phyloP scores from a whole-genome alignment of 495 filamentous ascomycete genomes.

The Umbilicaria muhlenbergii region DNA sequence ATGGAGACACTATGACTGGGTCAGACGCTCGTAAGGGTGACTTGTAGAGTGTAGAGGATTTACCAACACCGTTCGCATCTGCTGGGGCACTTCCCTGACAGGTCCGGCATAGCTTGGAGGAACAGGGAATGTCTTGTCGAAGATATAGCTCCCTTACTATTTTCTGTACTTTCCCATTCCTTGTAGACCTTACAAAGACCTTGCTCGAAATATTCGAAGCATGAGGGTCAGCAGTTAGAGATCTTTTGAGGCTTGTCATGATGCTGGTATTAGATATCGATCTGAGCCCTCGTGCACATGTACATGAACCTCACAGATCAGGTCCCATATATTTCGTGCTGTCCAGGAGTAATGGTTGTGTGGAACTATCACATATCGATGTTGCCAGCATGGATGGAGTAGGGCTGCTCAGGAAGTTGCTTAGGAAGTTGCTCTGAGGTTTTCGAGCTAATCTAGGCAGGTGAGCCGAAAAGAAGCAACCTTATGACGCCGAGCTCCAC shows the following conservation, averaged over 20 bases:
- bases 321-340: too few species aligned
- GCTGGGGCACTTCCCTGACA: slow-evolving; percentile 57
- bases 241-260: slow-evolving; percentile 86
- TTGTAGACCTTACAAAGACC: slow-evolving; percentile 82
- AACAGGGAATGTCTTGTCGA: slow-evolving; percentile 92
- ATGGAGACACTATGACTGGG: slow-evolving; percentile 44
- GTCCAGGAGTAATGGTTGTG: too few species aligned
- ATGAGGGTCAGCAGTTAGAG: slow-evolving; percentile 48
- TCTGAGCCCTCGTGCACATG: too few species aligned
- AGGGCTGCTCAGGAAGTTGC: too few species aligned
- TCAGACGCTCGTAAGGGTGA: background rate
- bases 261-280: slow-evolving; percentile 9
- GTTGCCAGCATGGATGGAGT: too few species aligned
- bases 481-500: too few species aligned
- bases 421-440: too few species aligned
- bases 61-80: slow-evolving; percentile 66
- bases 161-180: slow-evolving; percentile 93
- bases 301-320: too few species aligned
- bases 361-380: too few species aligned
- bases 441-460: too few species aligned
- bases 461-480: too few species aligned
- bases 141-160: slow-evolving; percentile 95
- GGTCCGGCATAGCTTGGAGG: slow-evolving; percentile 66
- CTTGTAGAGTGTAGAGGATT: background rate
- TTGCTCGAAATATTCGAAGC: slow-evolving; percentile 78